These are phyloP conservation scores for Coelastrella sp. DNA, from an alignment of 139 green algal species.

Conservation along the genomic window DNA sequence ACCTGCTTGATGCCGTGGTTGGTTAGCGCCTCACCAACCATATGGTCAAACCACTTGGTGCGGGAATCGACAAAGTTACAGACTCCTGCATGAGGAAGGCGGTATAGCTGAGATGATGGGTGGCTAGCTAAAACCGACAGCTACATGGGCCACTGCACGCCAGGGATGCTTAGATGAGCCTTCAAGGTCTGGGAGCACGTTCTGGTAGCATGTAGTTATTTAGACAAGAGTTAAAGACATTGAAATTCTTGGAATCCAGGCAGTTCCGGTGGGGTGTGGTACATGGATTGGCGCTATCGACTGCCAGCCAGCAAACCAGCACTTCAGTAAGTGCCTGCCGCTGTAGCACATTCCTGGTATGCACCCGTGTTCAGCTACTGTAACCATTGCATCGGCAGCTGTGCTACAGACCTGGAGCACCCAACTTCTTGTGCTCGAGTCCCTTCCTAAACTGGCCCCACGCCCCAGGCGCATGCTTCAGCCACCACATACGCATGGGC, in stretches of 20 bases:
- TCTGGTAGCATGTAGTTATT: too few species aligned
- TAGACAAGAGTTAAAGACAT: too few species aligned
- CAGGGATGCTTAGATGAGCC: too few species aligned
- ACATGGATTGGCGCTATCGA: too few species aligned
- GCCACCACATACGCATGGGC: conserved; percentile 56
- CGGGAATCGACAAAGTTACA: conserved; percentile 82
- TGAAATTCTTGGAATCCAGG: too few species aligned
- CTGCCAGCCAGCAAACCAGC: background rate
- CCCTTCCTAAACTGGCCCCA: background rate
- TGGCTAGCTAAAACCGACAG: background rate
- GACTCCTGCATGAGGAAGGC: conserved; percentile 46
- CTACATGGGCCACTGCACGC: background rate
- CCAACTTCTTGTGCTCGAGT: conserved; percentile 52
- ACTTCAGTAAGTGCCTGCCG: too few species aligned
- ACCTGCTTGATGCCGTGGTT: conserved; percentile 69
- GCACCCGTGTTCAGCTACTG: too few species aligned
- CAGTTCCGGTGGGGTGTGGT: too few species aligned
- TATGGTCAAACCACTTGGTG: conserved; percentile 81
- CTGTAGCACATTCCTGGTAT: too few species aligned
- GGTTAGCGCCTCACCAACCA: conserved; percentile 54
- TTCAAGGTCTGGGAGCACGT: too few species aligned
- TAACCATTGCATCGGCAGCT: too few species aligned
- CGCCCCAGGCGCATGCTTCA: conserved; percentile 15
- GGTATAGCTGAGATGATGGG: background rate
- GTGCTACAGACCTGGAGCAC: conserved; percentile 3